Conservation (phyloP, 352 stramenopile species). For the Globisporangium orthogonon region DNA sequence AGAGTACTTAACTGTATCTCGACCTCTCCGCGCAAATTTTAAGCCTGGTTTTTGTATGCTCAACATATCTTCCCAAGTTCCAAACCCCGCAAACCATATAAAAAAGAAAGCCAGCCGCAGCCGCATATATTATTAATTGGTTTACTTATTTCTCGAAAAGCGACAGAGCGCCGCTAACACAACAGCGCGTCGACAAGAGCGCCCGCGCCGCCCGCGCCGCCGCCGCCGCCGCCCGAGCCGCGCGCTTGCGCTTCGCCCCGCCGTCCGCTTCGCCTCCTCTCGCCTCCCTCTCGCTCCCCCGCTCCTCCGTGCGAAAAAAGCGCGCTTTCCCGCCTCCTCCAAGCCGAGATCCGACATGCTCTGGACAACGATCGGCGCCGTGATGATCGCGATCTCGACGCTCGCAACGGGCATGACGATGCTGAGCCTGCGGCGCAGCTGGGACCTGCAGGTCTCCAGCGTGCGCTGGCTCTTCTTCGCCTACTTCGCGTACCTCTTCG, state of each 20-base stretch:
- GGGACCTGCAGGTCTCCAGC: conserved; percentile 30
- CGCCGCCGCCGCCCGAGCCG: too few species aligned
- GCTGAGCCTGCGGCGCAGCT: conserved; percentile 24
- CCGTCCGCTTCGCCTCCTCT: too few species aligned
- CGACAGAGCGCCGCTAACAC: background rate
- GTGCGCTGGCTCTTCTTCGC: conserved; percentile 30
- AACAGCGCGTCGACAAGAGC: background rate
- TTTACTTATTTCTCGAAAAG: background rate
- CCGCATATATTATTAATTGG: too few species aligned
- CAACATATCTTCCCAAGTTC: background rate
- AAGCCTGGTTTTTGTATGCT: background rate
- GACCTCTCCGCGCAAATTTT: background rate
- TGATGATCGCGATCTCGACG: conserved; percentile 14
- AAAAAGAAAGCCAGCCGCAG: background rate
- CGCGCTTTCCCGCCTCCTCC: background rate
- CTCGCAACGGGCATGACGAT: conserved; percentile 16
- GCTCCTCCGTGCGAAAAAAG: background rate
- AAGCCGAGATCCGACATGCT: conserved; percentile 9
- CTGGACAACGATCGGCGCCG: conserved; percentile 22
- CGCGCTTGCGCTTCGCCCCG: too few species aligned
- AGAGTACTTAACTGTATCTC: background rate
- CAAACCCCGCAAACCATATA: background rate
- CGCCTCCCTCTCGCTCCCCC: background rate
- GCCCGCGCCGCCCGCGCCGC: too few species aligned
- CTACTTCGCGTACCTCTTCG: conserved; percentile 31